Base-by-base conservation (phyloP, 495 filamentous ascomycete species). In the Talaromyces ruber region DNA sequence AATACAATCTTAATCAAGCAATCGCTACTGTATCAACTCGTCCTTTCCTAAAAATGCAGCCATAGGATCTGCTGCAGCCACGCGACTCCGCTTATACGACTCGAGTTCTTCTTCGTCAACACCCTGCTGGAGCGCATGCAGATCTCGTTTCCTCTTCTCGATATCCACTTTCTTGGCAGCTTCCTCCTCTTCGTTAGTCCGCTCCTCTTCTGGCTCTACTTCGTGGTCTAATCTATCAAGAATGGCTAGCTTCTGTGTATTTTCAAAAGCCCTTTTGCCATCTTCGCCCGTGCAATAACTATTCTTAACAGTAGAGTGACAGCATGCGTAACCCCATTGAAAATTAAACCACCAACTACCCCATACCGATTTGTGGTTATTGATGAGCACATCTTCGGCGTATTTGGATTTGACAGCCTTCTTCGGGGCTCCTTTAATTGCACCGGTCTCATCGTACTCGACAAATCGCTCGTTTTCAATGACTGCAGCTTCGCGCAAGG, bases 301-400 rank as follows among this genome's bases (percentile, higher is more conserved):
- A 69, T 98, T 97, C 77, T 95, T 97, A 50, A 94, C 83, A 6
- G 85, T 88, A 2, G 91, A 96, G 72, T 90, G 91, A 79, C 94
- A 98, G 75, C 94, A 98, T 25, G 90, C 83, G 72, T 96, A 98
- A n/a, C 95, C 94, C 94, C 94, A 98, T 74, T 88, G 80, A 76
- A 97, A 97, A 61, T 91, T 85, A 47, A 84, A 82, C 94, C 94
- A 98, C 94, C 94, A 98, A 69, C 92, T 97, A 37, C 94, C 94
- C 90, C 93, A 98, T 1, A 96, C 91, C 0, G 88, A 85, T 22
- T 85, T 91, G 71, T 98, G 94, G 67, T 98, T 98, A 76, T 96
- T 93, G 72, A 84, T 79, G 64, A 91, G 76, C 4, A 97, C 80
- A 65, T 98, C 91, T 67, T 98, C 94, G 1, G 86, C 73, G 67